These are phyloP conservation scores for Hyaloscypha variabilis DNA, from an alignment of 495 filamentous ascomycete genomes.

Conservation along the genomic window DNA sequence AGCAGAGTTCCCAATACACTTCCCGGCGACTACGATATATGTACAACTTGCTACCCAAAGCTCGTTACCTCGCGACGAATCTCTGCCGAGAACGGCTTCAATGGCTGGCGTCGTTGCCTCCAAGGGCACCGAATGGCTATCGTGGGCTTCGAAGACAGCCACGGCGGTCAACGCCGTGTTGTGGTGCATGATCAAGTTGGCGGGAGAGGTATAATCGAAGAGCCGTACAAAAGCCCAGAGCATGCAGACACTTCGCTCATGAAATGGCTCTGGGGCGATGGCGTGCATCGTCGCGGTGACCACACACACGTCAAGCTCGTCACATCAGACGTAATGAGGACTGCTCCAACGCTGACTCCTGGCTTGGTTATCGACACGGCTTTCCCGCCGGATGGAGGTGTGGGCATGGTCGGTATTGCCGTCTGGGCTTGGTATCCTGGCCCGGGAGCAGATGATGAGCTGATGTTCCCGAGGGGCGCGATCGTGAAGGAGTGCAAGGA, in stretches of 20 bases:
- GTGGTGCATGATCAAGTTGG: slow-evolving; percentile 73
- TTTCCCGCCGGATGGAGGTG: slow-evolving; percentile 73
- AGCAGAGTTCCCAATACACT: slow-evolving; percentile 52
- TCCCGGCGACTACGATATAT: slow-evolving; percentile 82
- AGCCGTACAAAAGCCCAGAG: slow-evolving; percentile 39
- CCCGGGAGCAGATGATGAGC: slow-evolving; percentile 64
- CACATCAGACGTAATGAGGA: slow-evolving; percentile 45
- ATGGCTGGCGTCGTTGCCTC: slow-evolving; percentile 80
- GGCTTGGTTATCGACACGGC: slow-evolving; percentile 10
- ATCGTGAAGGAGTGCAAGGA: slow-evolving; percentile 80
- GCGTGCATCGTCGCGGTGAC: slow-evolving; percentile 20
- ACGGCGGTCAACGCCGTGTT: slow-evolving; percentile 57
- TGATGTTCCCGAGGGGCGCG: slow-evolving; percentile 80
- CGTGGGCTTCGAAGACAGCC: slow-evolving; percentile 69
- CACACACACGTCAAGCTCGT: slow-evolving; percentile 22
- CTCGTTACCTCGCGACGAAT: slow-evolving; percentile 64
- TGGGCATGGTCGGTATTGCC: slow-evolving; percentile 62
- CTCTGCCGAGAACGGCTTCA: slow-evolving; percentile 70
- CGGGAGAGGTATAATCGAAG: slow-evolving; percentile 62
- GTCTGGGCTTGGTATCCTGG: slow-evolving; percentile 74
- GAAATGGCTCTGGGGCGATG: slow-evolving; percentile 32
- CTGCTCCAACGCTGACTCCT: slow-evolving; percentile 17
- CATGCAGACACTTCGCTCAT: slow-evolving; percentile 24
- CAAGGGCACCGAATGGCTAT: slow-evolving; percentile 83
- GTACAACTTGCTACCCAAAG: slow-evolving; percentile 70